These are phyloP conservation scores for Talaromyces sp. DNA, from an alignment of 2,329 filamentous ascomycete species.

Conservation along the genomic window DNA sequence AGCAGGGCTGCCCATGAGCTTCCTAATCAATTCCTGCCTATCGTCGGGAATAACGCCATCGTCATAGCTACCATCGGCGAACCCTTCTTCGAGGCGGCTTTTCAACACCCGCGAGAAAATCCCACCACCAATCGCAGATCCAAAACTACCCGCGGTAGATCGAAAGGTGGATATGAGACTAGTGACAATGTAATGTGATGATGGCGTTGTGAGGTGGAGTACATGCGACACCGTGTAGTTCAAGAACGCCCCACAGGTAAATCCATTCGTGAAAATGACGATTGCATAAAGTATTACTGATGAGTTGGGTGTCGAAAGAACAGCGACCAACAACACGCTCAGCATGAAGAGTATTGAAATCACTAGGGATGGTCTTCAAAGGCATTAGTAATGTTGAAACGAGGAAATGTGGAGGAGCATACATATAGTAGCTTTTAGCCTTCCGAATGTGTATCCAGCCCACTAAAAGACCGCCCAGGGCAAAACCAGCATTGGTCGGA, in stretches of 20 bases:
- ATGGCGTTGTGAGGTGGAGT: constrained; percentile 62
- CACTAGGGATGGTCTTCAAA: constrained; percentile 49
- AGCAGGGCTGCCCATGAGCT: constrained; percentile 55
- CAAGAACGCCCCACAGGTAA: constrained; percentile 65
- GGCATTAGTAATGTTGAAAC: not conserved
- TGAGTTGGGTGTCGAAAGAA: constrained; percentile 50
- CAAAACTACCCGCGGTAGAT: constrained; percentile 58
- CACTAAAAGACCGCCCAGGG: constrained; percentile 64
- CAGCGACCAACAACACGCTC: constrained; percentile 54
- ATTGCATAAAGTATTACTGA: constrained; percentile 52
- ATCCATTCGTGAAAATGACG: constrained; percentile 64
- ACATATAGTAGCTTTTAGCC: constrained; percentile 65
- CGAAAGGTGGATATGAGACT: constrained; percentile 74
- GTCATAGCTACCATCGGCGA: constrained; percentile 28
- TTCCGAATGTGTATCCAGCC: constrained; percentile 72
- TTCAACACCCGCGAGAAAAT: constrained; percentile 62
- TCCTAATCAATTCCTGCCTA: constrained; percentile 47
- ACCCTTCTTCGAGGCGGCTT: constrained; percentile 52
- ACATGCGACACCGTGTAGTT: constrained; percentile 80
- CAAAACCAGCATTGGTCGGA: constrained; percentile 77
- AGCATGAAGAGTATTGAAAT: constrained; percentile 59
- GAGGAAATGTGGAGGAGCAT: constrained; percentile 18
- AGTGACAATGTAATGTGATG: constrained; percentile 69
- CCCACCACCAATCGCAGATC: constrained; percentile 72
- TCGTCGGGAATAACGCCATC: constrained; percentile 21